A percentile compares a stretch with the other conserved stretches of the same genome.
Evolutionary conservation across 2,329 filamentous ascomycete genomes (phyloP).

Genomic region (Colletotrichum sp.): DNA sequence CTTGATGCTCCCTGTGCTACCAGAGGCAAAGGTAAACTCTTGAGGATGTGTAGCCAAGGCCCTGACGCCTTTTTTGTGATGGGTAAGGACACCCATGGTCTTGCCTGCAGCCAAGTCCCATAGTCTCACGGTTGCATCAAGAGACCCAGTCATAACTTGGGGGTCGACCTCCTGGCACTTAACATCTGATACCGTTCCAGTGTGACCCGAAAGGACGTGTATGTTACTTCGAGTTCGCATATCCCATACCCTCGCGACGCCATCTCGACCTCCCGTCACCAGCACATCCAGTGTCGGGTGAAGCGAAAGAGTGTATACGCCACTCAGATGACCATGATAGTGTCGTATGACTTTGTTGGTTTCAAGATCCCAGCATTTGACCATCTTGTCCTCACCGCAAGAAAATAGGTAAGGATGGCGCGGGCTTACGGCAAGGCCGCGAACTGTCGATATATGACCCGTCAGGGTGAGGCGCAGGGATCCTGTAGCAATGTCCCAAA

Average conservation of each 20-base stretch:
- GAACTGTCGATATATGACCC: conserved; percentile 92
- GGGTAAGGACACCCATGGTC: conserved; percentile 92
- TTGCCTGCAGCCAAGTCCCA: conserved; percentile 98
- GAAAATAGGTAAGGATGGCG: conserved; percentile 97
- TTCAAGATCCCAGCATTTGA: conserved; percentile 99
- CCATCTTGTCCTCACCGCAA: conserved; percentile 99
- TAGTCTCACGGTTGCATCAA: conserved; percentile 88
- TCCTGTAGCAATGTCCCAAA: conserved; percentile 94
- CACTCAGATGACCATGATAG: conserved; percentile 95
- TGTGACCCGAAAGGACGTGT: conserved; percentile 91
- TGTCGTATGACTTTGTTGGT: conserved; percentile 99
- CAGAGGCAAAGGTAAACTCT: conserved; percentile 96
- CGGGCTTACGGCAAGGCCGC: conserved; percentile 89
- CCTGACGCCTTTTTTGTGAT: conserved; percentile 97
- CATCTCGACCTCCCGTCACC: conserved; percentile 93
- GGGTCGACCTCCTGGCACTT: conserved; percentile 96
- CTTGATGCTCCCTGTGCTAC: conserved; percentile 93
- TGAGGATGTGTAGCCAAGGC: conserved; percentile 83
- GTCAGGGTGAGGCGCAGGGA: conserved; percentile 85
- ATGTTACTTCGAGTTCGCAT: conserved; percentile 97
- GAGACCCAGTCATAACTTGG: conserved; percentile 90
- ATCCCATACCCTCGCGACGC: conserved; percentile 95
- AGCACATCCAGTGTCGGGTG: conserved; percentile 95
- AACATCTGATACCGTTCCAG: conserved; percentile 85
- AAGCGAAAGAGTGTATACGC: conserved; percentile 91